Evolutionary conservation across 1,284 basidiomycete species (phyloP), one percentile per base, ranked within the genome.

Genomic region (Cutaneotrichosporon sp.): DNA sequence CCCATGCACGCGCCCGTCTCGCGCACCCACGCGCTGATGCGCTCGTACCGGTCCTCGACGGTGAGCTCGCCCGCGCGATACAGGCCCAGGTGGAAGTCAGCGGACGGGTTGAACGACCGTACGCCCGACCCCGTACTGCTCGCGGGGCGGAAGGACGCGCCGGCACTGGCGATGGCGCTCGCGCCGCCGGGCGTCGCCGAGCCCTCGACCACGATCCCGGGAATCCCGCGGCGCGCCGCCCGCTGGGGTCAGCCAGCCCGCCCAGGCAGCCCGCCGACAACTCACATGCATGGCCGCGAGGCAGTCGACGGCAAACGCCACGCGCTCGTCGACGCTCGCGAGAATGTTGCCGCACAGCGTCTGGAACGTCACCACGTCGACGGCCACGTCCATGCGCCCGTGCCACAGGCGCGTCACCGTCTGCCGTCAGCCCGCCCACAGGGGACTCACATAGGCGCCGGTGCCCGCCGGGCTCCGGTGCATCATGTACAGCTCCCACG

Each of bases 401-500:
- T 50, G 47, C 47, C 47, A 50, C 27, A 50, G 27, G 2, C 47
- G 47, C 6, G 47, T 50, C 9, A 50, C 27, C 2, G 47, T 18
- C 47, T 50, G 47, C 3, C 16, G 9, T 27, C 18, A 31, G 25
- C 47, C 4, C n/a, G 6, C 2, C 16, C 47, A 9, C 4, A n/a
- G 3, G 9, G 14, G 13, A 50, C 47, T 18, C 27, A 50, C 47
- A 31, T 50, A 50, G 13, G 47, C 27, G n/a, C 24, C 27, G 18
- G 7, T 14, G 25, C 13, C 10, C 47, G 47, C 47, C 16, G 47
- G 47, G 18, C 47, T n/a, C 13, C 25, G 27, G 47, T 50, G 47
- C 47, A 50, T 50, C 47, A 50, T 50, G 47, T 50, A 50, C 25
- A 50, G 13, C 27, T 50, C 47, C 47, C 47, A 50, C 8, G 47